A percentile compares a stretch with the other conserved stretches of the same genome.
These are phyloP conservation scores for Talaromyces verruculosus DNA, from an alignment of 2,329 filamentous ascomycete genomes.

Conservation along the genomic window DNA sequence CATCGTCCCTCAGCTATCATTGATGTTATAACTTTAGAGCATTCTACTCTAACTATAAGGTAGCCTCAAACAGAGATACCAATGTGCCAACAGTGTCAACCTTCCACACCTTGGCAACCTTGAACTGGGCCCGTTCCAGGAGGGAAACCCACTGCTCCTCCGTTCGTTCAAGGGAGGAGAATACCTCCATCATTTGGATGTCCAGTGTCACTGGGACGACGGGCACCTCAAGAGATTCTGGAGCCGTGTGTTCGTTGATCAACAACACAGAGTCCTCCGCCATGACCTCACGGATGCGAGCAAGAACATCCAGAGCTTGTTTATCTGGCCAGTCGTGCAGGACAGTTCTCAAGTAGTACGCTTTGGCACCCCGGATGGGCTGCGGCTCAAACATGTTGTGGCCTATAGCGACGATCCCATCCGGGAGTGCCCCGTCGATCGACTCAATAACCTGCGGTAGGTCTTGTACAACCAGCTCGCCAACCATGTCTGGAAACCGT, in stretches of 20 bases:
- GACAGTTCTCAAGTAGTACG: conserved; percentile 31
- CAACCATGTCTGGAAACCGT: not conserved
- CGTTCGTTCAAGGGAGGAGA: conserved; percentile 26
- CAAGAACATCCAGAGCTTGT: conserved; percentile 24
- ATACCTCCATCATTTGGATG: conserved; percentile 27
- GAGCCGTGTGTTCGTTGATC: conserved; percentile 28
- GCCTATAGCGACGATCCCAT: conserved; percentile 1
- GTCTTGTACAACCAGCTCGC: conserved; percentile 10
- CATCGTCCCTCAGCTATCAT: not conserved
- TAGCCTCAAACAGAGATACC: conserved; percentile 13
- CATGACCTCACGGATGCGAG: conserved; percentile 27
- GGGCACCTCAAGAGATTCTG: not conserved
- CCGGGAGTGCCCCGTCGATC: conserved; percentile 5
- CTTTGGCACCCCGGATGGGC: conserved; percentile 26
- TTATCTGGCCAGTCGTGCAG: conserved; percentile 33
- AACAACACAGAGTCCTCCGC: conserved; percentile 29
- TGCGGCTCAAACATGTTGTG: conserved; percentile 28
- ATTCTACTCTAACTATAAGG: not conserved
- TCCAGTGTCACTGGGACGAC: conserved; percentile 15
- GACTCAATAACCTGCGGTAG: conserved; percentile 3
- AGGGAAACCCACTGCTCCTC: conserved; percentile 28
- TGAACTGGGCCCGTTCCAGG: conserved; percentile 24
- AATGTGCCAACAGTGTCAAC: not conserved
- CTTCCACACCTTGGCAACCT: conserved; percentile 16
- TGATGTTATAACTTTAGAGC: not conserved